These are phyloP conservation scores for Leptographium wingfieldii DNA, from an alignment of 2,329 filamentous ascomycete species.

Conservation along the genomic window DNA sequence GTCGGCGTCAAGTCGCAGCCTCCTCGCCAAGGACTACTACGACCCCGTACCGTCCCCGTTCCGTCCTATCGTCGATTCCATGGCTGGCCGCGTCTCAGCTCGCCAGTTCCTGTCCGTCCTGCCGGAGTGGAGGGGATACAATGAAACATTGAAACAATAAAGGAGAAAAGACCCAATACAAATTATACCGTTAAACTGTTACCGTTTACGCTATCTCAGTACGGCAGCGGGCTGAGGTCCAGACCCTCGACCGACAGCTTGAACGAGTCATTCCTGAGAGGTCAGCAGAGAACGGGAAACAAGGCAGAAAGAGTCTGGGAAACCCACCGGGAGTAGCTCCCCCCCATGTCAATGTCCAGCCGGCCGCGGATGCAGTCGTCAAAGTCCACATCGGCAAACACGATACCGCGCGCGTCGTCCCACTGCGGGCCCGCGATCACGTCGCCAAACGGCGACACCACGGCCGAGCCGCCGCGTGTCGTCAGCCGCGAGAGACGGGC, in stretches of 20 bases:
- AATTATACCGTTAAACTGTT: no score
- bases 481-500: neutral
- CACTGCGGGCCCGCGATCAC: constrained; percentile 70
- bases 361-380: constrained; percentile 75
- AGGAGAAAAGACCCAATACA: no score
- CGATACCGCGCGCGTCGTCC: constrained; percentile 59
- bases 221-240: constrained; percentile 44
- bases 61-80: no score
- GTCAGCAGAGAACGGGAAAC: neutral
- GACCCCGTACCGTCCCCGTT: no score
- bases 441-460: constrained; percentile 69
- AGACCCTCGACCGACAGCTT: constrained; percentile 46
- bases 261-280: constrained; percentile 44
- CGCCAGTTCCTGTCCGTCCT: no score
- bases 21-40: no score
- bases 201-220: constrained; percentile 43
- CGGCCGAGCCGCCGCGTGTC: constrained; percentile 64
- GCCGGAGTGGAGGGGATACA: no score
- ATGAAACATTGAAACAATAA: no score
- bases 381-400: constrained; percentile 67
- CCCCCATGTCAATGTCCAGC: constrained; percentile 72
- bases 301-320: neutral
- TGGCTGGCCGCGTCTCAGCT: no score
- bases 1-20: no score
- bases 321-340: constrained; percentile 67